Evolutionary conservation across 2,329 filamentous ascomycete genomes (phyloP).

Genomic region (Calonectria pauciramosa): DNA sequence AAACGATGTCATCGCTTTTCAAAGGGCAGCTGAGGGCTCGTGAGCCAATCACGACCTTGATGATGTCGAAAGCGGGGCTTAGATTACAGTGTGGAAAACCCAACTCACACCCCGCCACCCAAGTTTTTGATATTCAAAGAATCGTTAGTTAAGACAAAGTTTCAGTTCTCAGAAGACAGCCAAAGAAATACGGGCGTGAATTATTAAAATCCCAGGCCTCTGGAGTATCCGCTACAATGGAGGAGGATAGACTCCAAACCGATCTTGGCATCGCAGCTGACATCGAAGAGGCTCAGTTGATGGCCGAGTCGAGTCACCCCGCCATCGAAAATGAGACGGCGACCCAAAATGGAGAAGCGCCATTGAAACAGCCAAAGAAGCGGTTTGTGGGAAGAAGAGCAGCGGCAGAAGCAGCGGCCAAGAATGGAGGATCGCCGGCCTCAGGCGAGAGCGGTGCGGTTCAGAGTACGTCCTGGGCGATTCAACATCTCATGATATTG

Average conservation of each 20-base stretch:
- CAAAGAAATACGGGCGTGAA: background rate
- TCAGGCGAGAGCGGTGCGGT: conserved; percentile 50
- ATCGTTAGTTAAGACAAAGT: background rate
- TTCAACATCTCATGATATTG: conserved; percentile 8
- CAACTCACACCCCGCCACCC: conserved; percentile 34
- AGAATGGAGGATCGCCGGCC: conserved; percentile 50
- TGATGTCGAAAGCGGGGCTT: conserved; percentile 34
- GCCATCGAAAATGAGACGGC: conserved; percentile 38
- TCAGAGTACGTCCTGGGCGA: conserved; percentile 62
- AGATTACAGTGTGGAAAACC: conserved; percentile 38
- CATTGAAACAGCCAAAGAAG: conserved; percentile 83
- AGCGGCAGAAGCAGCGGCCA: conserved; percentile 72
- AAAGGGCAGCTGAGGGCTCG: background rate
- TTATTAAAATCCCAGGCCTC: background rate
- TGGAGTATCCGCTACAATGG: conserved; percentile 66
- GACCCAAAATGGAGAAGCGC: conserved; percentile 56
- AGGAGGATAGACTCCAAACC: conserved; percentile 79
- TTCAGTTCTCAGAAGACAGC: background rate
- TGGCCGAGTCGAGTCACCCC: conserved; percentile 49
- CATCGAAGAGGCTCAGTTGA: conserved; percentile 65
- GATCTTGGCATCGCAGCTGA: conserved; percentile 79
- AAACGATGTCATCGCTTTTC: conserved; percentile 44
- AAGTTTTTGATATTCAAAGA: conserved; percentile 35
- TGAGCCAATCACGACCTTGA: conserved; percentile 34
- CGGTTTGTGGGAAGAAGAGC: conserved; percentile 89